Evolutionary conservation across 164 flowering plant genomes (phyloP), one percentile per base, ranked within the genome.

Genomic region (Vitis riparia): DNA sequence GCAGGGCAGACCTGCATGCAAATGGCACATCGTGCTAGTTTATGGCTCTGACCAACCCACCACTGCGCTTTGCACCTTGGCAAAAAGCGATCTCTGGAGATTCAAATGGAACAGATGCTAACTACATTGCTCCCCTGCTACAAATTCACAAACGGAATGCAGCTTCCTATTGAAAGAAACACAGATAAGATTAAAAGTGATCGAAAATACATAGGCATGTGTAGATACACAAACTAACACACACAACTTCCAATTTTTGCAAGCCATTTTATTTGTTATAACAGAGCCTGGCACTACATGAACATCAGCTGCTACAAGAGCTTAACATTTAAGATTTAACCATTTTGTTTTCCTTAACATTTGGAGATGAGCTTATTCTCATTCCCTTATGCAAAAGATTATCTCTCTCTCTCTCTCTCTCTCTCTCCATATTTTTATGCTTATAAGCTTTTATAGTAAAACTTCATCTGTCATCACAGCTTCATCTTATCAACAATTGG

Each of bases 1-100:
- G 76, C 63, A n/a, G 91, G 87, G 77, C 91, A 91, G 59, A 91
- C 84, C 73, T 75, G 83, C 98, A 95, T 90, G 11, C 97, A 86
- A 52, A 79, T 82, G 4, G 90, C 81, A 79, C 98, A 95, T 2
- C 97, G 77, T 10, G 66, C 62, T 62, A 89, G 79, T 72, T 82
- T 87, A 74, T 92, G 97, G 30, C 74, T 65, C 70, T 78, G 82
- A 48, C 48, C 68, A 57, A 11, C 69, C 52, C 79, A 13, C 17
- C 50, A 15, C 55, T 66, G 73, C 68, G 11, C 7, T 56, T 71
- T 10, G 8, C 58, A 19, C 91, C 89, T 64, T 64, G 68, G 76
- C 95, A 95, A 65, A 75, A 70, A 27, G 87, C 94, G 70, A 71
- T 68, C 80, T 95, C 99, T 62, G 91, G 84, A 63, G 92, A 87